These are phyloP conservation scores for Nepenthes gracilis DNA, from an alignment of 148 eudicot genomes.

Conservation along the genomic window DNA sequence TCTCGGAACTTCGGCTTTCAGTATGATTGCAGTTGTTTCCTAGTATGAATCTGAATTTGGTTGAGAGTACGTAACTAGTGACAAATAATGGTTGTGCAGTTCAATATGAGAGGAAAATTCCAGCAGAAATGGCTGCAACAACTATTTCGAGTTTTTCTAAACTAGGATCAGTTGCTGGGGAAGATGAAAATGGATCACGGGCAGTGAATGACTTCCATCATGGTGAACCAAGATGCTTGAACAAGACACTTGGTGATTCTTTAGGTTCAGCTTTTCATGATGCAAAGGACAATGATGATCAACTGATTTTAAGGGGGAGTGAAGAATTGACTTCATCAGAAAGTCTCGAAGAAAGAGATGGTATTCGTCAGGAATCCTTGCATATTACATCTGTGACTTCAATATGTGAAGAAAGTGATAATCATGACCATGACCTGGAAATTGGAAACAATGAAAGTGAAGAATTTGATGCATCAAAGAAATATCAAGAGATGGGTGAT, in stretches of 20 bases:
- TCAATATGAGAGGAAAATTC: too few species aligned
- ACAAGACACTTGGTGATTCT: constrained; percentile 13
- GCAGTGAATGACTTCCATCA: not conserved
- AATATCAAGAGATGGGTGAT: not conserved
- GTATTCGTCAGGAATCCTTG: not conserved
- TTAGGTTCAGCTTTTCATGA: constrained; percentile 2
- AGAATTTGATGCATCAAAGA: not conserved
- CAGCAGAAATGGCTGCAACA: too few species aligned
- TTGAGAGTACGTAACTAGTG: too few species aligned
- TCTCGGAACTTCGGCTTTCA: too few species aligned
- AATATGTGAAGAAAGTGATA: not conserved
- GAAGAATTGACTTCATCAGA: constrained; percentile 2
- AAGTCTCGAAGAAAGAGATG: not conserved
- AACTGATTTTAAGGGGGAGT: constrained; percentile 2
- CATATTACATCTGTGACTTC: not conserved
- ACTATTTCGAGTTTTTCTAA: too few species aligned
- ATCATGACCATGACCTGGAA: not conserved
- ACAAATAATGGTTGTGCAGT: too few species aligned
- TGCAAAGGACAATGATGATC: constrained; percentile 10
- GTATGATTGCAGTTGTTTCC: too few species aligned
- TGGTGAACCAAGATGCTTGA: not conserved
- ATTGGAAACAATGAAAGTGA: not conserved
- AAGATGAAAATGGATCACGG: constrained; percentile 6
- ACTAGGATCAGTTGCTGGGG: constrained; percentile 1
- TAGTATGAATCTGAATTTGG: too few species aligned